Base-by-base conservation (phyloP, 192 early-diverging fungal genomes). In the Podila clonocystis region DNA sequence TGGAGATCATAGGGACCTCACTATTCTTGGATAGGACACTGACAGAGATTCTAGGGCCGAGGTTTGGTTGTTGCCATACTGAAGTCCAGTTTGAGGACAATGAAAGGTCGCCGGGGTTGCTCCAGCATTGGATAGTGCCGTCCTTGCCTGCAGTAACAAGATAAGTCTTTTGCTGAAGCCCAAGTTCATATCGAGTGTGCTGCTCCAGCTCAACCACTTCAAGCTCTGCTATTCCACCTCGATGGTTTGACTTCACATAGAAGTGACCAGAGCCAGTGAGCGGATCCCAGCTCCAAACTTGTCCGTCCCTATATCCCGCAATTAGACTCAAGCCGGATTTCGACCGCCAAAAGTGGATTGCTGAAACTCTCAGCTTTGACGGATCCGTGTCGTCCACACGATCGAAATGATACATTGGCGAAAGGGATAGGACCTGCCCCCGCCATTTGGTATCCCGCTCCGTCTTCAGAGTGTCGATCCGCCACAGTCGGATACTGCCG, bases 111-210 rank as follows among this genome's bases (percentile, higher is more conserved):
- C 49, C 34, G 6, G 34, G 28, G 15, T 3, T 60, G 49, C 61
- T 57, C 77, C 77, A 80, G 36, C 77, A 80, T 26, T 80, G 77
- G 19, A 80, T 50, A 22, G 65, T 55, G 4, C 77, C 77, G 58
- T 80, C 77, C 33, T 61, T 72, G 5, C 77, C 77, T 20, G 70
- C 77, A 20, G 28, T 66, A 17, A 80, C 26, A 7, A 80, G 29
- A 52, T 80, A 73, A 1, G 60, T 63, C 30, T 31, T 65, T 9
- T 31, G 52, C 5, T 24, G 28, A 26, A 79, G 30, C 0, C 75
- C 70, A 22, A 72, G 58, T 6, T 71, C 75, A 31, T 57, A 34
- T 49, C 60, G 49, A 1, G 65, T 68, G 15, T 65, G 67, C 1
- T n/a, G 9, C 9, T 68, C 62, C 17, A 73, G 59, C 9, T 68